These are phyloP conservation scores for Mortierella sp. DNA, from an alignment of 371 early-diverging fungal species.

Conservation along the genomic window DNA sequence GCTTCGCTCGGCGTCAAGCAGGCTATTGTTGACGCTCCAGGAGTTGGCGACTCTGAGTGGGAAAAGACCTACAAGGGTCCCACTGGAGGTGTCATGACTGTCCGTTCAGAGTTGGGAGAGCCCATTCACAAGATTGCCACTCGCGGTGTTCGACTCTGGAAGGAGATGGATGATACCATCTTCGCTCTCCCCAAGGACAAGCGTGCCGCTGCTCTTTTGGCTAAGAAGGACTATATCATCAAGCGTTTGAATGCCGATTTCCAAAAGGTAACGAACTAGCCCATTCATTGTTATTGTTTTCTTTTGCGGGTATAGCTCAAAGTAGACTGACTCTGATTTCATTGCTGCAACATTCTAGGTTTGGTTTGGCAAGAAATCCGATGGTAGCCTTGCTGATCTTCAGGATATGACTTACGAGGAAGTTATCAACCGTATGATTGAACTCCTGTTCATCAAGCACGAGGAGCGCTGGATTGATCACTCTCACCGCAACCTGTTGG, in stretches of 20 bases:
- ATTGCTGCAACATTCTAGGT: conserved; percentile 64
- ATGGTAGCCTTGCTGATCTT: conserved; percentile 81
- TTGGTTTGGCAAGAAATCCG: conserved; percentile 94
- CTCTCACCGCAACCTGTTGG: conserved; percentile 84
- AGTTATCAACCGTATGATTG: conserved; percentile 86
- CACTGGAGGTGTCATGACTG: conserved; percentile 93
- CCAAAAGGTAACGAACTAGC: conserved; percentile 67
- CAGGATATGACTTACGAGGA: conserved; percentile 96
- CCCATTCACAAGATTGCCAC: conserved; percentile 98
- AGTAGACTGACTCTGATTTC: not conserved
- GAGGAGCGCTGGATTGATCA: conserved; percentile 91
- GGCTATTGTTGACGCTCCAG: conserved; percentile 92
- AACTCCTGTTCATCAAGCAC: conserved; percentile 85
- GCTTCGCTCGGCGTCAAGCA: conserved; percentile 91
- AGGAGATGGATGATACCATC: conserved; percentile 94
- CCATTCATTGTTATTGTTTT: not conserved
- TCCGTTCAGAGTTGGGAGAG: conserved; percentile 95
- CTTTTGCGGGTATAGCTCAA: not conserved
- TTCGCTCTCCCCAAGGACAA: conserved; percentile 92
- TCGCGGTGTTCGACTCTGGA: conserved; percentile 94
- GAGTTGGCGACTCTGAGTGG: conserved; percentile 91
- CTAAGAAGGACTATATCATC: conserved; percentile 94
- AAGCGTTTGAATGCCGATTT: conserved; percentile 91
- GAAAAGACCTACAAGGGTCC: conserved; percentile 94
- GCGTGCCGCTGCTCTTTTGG: conserved; percentile 82